These are phyloP conservation scores for Tagetes patula DNA, from an alignment of 129 eudicot genomes.

Conservation along the genomic window DNA sequence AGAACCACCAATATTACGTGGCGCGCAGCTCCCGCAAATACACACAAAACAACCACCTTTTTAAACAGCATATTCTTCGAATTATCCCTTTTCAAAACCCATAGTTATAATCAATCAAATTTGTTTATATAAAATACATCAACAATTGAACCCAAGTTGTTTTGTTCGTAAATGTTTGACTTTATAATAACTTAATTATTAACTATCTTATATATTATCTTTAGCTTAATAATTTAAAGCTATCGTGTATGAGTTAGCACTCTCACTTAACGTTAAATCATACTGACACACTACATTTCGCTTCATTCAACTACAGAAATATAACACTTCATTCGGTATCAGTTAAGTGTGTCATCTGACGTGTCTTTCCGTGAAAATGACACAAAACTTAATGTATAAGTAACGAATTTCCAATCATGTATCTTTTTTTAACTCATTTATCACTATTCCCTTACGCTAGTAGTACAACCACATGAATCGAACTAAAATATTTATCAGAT, in stretches of 20 bases:
- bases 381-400: not conserved
- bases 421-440: no score
- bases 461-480: no score
- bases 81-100: constrained; percentile 10
- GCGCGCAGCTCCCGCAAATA: constrained; percentile 25
- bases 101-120: not conserved
- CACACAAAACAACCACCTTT: constrained; percentile 21
- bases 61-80: constrained; percentile 35
- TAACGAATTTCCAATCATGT: not conserved
- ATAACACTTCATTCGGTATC: no score
- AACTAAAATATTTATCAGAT: no score
- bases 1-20: constrained; percentile 32
- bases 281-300: no score
- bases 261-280: no score
- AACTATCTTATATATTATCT: not conserved
- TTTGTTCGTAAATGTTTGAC: constrained; percentile 1
- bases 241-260: no score
- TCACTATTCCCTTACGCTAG: no score
- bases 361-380: not conserved
- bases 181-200: not conserved
- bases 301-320: no score
- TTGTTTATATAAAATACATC: not conserved
- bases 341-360: no score
- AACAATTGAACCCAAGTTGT: not conserved
- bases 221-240: no score